These are phyloP conservation scores for Lobosporangium transversale DNA, from an alignment of 192 early-diverging fungal species.

Conservation along the genomic window DNA sequence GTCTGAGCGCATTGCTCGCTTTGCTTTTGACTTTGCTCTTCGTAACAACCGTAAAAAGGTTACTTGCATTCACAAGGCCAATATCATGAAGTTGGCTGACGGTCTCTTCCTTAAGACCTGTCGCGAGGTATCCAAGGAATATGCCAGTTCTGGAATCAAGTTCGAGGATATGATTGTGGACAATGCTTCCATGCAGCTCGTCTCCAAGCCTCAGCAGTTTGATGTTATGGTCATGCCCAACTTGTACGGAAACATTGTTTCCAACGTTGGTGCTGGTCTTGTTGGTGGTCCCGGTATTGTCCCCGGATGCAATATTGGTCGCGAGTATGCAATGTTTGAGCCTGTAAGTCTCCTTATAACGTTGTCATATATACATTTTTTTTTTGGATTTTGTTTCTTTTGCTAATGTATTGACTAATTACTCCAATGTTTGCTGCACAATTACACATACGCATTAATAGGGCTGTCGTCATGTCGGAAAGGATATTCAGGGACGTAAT, in stretches of 20 bases:
- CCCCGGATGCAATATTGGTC: slow-evolving; percentile 97
- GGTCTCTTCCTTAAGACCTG: slow-evolving; percentile 97
- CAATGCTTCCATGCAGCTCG: slow-evolving; percentile 99
- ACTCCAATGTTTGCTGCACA: too few species aligned
- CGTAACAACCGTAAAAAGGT: slow-evolving; percentile 98
- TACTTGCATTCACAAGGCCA: slow-evolving; percentile 99
- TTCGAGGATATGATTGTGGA: slow-evolving; percentile 99
- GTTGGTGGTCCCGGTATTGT: slow-evolving; percentile 96
- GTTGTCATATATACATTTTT: background rate
- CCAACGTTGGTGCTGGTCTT: slow-evolving; percentile 97
- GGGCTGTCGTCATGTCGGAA: slow-evolving; percentile 98
- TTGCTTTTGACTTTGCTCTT: slow-evolving; percentile 98
- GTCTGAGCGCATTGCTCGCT: slow-evolving; percentile 98
- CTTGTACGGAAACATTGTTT: slow-evolving; percentile 99
- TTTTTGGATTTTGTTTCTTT: background rate
- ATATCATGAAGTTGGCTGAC: slow-evolving; percentile 99
- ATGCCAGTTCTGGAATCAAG: slow-evolving; percentile 88
- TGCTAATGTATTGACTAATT: background rate
- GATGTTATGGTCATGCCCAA: slow-evolving; percentile 99
- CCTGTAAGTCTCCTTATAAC: slow-evolving; percentile 66
- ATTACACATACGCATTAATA: slow-evolving; percentile 6
- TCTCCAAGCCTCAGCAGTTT: slow-evolving; percentile 96
- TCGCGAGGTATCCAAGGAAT: slow-evolving; percentile 95
- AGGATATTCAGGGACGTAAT: slow-evolving; percentile 95
- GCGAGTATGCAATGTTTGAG: slow-evolving; percentile 98